Evolutionary conservation across 2,329 filamentous ascomycete genomes (phyloP).

Genomic region (Phymatotrichopsis omnivora): DNA sequence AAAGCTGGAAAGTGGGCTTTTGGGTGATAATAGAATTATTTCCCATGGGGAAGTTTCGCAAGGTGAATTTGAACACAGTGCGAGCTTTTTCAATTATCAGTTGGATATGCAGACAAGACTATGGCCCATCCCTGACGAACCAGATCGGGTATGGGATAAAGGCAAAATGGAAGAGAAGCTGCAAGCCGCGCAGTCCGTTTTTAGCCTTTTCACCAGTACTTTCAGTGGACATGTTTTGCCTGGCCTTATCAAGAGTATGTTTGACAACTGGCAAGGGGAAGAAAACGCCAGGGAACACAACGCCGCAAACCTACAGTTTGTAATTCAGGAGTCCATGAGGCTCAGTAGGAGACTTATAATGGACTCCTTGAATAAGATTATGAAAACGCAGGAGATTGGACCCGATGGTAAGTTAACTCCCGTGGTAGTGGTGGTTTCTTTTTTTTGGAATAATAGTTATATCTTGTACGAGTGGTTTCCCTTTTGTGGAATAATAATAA

Average conservation of each 20-base stretch:
- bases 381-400: constrained; percentile 5
- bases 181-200: constrained; percentile 10
- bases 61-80: no score
- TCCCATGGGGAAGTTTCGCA: no score
- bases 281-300: constrained; percentile 17
- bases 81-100: no score
- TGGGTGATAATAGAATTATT: no score
- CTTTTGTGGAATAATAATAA: constrained; percentile 6
- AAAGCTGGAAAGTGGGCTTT: no score
- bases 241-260: no score
- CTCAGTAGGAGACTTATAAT: constrained; percentile 9
- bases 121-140: constrained; percentile 13
- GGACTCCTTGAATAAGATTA: constrained; percentile 14
- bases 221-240: no score
- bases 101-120: no score
- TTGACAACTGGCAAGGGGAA: constrained; percentile 15
- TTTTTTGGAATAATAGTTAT: no score
- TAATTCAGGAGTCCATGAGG: constrained; percentile 17
- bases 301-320: constrained; percentile 14
- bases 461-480: no score
- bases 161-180: no score
- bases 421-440: neutral
- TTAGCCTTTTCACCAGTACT: constrained; percentile 10
- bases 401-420: neutral
- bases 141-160: constrained; percentile 5